Evolutionary conservation across 192 early-diverging fungal species (phyloP), one percentile per base, ranked within the genome.

Genomic region (Geranomyces variabilis): DNA sequence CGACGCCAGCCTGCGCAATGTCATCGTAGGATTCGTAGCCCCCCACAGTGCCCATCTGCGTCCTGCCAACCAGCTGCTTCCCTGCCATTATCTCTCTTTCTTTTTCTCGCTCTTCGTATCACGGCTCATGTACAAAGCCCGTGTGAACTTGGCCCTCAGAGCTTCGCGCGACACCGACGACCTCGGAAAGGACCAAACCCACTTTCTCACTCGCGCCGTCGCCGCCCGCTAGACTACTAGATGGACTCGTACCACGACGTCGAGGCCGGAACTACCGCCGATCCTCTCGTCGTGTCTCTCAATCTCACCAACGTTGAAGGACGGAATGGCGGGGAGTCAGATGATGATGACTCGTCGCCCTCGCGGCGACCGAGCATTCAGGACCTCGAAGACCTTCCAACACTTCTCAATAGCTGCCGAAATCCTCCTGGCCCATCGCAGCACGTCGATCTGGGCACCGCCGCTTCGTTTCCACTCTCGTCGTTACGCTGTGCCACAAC

Each of bases 131-230:
- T 60, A 33, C 7, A 60, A 26, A 26, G 22, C 30, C 22, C 17
- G 22, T 26, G 5, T 60, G 6, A 60, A 60, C 58, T 26, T 33
- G 28, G 31, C 31, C 58, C 58, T 70, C 14, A n/a, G 66, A 28
- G 47, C 66, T 28, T 67, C 66, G 28, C 45, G 66, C 21, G 66
- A 67, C 66, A 28, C 45, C 7, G 66, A 67, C 66, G 66, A 67
- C 66, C 45, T 67, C 17, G 66, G 66, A 51, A 67, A 67, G 58
- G 22, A 26, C 12, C 19, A 17, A 26, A 9, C 51, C 3, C 51
- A 8, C 51, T n/a, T 53, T 3, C 24, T 26, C 24, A 53, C 7
- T 4, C 19, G 6, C 7, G 4, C 51, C 15, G 51, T 53, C 51
- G n/a, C 17, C 51, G 19, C 51, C 24, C 51, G 19, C n/a, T 53